Conservation (phyloP, 176 grass and related monocot genomes). For the Aegilops umbellulata region DNA sequence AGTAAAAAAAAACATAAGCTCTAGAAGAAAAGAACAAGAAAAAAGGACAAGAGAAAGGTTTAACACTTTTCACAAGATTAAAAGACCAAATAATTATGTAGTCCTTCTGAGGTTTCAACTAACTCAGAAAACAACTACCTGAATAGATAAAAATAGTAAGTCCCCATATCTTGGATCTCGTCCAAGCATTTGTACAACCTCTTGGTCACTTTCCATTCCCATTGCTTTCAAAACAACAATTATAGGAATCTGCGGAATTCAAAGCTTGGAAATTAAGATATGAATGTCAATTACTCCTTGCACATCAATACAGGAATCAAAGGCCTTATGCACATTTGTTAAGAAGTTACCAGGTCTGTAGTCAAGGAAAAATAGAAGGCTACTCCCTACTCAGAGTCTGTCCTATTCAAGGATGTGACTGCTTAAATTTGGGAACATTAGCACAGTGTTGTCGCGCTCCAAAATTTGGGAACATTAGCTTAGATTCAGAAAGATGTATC, state of each 20-base stretch:
- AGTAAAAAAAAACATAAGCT: neutral
- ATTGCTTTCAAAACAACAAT: slow-evolving; percentile 88
- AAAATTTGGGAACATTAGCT: too few species aligned
- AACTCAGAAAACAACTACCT: slow-evolving; percentile 43
- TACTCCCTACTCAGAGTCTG: neutral
- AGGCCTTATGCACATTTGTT: neutral
- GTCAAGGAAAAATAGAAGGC: neutral
- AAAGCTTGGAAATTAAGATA: slow-evolving; percentile 16
- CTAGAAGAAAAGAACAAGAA: neutral
- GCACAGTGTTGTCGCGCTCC: neutral
- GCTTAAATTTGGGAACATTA: neutral
- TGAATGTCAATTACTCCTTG: neutral
- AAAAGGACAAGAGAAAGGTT: neutral
- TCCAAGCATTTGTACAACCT: slow-evolving; percentile 86
- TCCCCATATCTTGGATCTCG: slow-evolving; percentile 75
- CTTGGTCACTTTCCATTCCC: slow-evolving; percentile 92
- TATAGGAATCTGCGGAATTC: slow-evolving; percentile 70
- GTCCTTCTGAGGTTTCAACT: neutral
- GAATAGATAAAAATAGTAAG: slow-evolving; percentile 75
- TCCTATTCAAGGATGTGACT: neutral
- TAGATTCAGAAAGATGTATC: neutral
- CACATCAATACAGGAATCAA: neutral
- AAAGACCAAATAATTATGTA: neutral
- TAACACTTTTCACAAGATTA: slow-evolving; percentile 6
- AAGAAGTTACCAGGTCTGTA: neutral